These are phyloP conservation scores for Neurospora sp. DNA, from an alignment of 495 filamentous ascomycete genomes.

Conservation along the genomic window DNA sequence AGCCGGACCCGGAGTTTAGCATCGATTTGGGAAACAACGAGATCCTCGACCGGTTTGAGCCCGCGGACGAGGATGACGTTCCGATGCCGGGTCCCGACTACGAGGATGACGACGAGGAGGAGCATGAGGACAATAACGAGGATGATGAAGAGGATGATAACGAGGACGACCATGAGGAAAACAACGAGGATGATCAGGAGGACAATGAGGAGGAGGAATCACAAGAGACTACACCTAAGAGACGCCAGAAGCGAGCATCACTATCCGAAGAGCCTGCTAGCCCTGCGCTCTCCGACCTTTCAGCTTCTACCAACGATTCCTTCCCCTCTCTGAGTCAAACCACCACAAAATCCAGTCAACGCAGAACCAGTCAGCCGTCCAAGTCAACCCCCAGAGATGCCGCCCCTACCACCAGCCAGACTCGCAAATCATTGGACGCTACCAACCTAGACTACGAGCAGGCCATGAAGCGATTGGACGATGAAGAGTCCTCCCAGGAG, in stretches of 20 bases:
- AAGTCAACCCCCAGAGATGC: constrained; percentile 5
- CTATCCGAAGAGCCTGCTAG: constrained; percentile 6
- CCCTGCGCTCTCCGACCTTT: constrained; percentile 3
- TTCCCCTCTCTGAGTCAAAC: constrained; percentile 28
- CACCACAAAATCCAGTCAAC: neutral
- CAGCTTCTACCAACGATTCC: constrained; percentile 15
- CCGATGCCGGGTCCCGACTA: neutral
- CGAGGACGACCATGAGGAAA: neutral
- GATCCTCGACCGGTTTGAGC: constrained; percentile 9
- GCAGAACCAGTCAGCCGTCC: neutral
- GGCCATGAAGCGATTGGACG: constrained; percentile 25
- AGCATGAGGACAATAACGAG: neutral
- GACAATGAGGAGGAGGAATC: neutral
- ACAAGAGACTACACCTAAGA: neutral
- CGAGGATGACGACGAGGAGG: neutral
- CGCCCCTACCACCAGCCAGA: constrained; percentile 7
- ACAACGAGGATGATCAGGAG: constrained; percentile 2
- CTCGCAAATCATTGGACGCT: constrained; percentile 11
- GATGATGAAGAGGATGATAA: neutral
- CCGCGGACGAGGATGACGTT: constrained; percentile 9
- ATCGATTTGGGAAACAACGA: constrained; percentile 16
- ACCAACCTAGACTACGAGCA: constrained; percentile 26
- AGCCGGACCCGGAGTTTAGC: constrained; percentile 25
- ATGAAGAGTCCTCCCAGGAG: constrained; percentile 10
- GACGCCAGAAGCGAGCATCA: neutral